Evolutionary conservation across 257 asterid genomes (phyloP).

Genomic region (Ballota nigra): DNA sequence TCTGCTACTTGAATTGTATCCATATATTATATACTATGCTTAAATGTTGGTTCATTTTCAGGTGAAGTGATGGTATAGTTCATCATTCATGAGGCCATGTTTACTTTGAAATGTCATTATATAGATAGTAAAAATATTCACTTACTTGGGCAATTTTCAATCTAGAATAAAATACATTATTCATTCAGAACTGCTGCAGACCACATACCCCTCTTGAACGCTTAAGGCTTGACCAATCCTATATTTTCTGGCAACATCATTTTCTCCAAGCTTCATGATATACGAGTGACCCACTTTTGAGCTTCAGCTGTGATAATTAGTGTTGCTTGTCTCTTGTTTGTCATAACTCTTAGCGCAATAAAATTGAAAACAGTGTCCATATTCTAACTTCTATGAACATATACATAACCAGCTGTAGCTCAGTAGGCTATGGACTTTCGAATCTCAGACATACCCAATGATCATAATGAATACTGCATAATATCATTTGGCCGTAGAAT

Average conservation of each 20-base stretch:
- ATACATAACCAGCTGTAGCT: background rate
- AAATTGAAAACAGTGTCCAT: background rate
- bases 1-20: background rate
- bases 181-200: too few relatives aligned
- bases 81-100: too few relatives aligned
- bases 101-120: too few relatives aligned
- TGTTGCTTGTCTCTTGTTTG: background rate
- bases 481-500: background rate
- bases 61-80: too few relatives aligned
- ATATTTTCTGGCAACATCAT: too few relatives aligned
- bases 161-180: too few relatives aligned
- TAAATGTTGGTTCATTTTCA: background rate
- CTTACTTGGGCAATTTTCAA: too few relatives aligned
- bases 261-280: too few relatives aligned
- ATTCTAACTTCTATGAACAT: background rate
- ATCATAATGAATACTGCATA: too few relatives aligned
- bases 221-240: too few relatives aligned
- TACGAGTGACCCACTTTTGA: background rate
- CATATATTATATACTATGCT: background rate
- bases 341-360: background rate
- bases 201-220: too few relatives aligned
- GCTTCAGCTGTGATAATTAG: background rate
- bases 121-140: too few relatives aligned
- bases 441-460: background rate
- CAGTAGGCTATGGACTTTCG: background rate